Evolutionary conservation across 2,329 filamentous ascomycete genomes (phyloP), one percentile per base, ranked within the genome.

Genomic region (Ascochyta rabiei): DNA sequence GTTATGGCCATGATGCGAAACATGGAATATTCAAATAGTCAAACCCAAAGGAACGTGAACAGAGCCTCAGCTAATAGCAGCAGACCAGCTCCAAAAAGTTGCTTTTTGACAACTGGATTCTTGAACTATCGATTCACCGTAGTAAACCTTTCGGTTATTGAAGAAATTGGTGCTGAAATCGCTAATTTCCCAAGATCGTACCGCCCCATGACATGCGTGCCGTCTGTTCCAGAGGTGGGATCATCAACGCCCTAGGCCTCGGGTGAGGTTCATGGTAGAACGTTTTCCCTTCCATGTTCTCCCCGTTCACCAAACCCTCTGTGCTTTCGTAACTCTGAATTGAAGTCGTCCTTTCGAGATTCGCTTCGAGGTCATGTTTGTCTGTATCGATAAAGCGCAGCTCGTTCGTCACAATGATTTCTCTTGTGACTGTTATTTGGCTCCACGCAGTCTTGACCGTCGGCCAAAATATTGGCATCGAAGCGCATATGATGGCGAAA

Each of bases 391-490:
- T 31, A 3, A 55, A 55, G 15, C 61, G 66, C 16, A 52, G 55
- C 39, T 69, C 64, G 19, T 61, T 59, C 7, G 61, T 67, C 4
- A 74, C 69, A 15, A 60, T 60, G 26, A 74, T 67, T 56, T 73
- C 71, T 34, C 66, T 64, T 4, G 67, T 69, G 42, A 73, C 67
- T n/a, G 70, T 69, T 28, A 74, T 75, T 18, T 70, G 62, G 8
- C 56, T 64, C 47, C 64, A 63, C 8, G 60, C 59, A 8, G 57
- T 46, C n/a, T 62, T 53, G 31, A 75, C 57, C 18, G 63, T 56
- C 2, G 71, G 71, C 72, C 72, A 75, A 62, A 75, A 73, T 18
- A 74, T 72, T n/a, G 72, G 72, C 43, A 74, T 70, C 4, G 67
- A 71, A 19, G 70, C 71, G 53, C 65, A 70, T 26, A 73, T 70